These are phyloP conservation scores for Hymenoscyphus salicellus DNA, from an alignment of 2,329 filamentous ascomycete species.

Conservation along the genomic window DNA sequence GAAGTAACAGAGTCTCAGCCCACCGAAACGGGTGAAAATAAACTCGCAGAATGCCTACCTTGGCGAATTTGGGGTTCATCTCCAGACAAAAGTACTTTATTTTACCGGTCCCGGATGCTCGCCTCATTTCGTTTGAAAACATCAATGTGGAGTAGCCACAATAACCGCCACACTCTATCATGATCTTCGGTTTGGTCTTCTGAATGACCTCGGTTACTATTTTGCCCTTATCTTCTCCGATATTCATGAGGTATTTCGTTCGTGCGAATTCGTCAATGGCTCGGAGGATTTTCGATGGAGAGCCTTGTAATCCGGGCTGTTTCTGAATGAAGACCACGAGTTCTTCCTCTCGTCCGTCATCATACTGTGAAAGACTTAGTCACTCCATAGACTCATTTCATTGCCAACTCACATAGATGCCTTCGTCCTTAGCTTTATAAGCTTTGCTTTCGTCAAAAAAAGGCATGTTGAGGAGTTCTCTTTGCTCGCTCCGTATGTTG, in stretches of 20 bases:
- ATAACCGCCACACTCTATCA: slow-evolving; percentile 80
- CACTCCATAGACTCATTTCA: neutral
- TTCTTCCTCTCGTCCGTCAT: slow-evolving; percentile 72
- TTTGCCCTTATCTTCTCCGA: slow-evolving; percentile 70
- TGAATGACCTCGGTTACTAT: slow-evolving; percentile 68
- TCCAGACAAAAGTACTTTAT: slow-evolving; percentile 69
- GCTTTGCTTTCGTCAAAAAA: neutral
- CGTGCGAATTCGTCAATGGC: slow-evolving; percentile 69
- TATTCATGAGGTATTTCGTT: slow-evolving; percentile 75
- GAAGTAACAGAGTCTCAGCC: no score
- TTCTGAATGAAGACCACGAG: slow-evolving; percentile 67
- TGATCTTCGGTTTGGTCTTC: slow-evolving; percentile 61
- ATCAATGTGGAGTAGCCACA: slow-evolving; percentile 78
- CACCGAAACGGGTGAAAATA: no score
- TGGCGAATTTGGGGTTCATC: slow-evolving; percentile 69
- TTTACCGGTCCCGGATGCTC: slow-evolving; percentile 53
- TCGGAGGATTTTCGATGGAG: slow-evolving; percentile 60
- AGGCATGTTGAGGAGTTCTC: neutral
- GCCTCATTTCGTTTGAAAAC: slow-evolving; percentile 62
- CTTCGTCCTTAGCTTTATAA: neutral
- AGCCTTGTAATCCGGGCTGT: slow-evolving; percentile 59
- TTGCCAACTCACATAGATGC: neutral
- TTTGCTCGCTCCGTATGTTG: neutral
- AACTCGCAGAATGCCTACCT: slow-evolving; percentile 26
- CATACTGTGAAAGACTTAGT: slow-evolving; percentile 42